These are phyloP conservation scores for Antrodiella citrinella DNA, from an alignment of 768 basidiomycete species.

Conservation along the genomic window DNA sequence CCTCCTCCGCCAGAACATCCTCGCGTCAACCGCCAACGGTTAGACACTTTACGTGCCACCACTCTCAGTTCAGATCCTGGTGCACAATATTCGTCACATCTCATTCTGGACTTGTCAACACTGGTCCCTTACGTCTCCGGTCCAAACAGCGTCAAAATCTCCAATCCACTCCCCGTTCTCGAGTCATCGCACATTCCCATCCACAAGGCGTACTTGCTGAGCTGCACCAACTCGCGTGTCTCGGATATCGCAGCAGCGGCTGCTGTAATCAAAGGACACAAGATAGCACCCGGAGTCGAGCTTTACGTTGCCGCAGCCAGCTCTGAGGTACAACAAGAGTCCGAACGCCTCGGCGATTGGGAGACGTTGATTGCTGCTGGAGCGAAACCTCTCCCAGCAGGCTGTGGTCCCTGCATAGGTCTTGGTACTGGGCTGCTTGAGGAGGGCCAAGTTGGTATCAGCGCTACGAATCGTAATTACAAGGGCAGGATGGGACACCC, in stretches of 20 bases:
- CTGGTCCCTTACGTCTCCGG: slow-evolving; percentile 95
- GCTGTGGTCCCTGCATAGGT: slow-evolving; percentile 98
- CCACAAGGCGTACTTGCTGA: slow-evolving; percentile 96
- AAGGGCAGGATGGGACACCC: slow-evolving; percentile 98
- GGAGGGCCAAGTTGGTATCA: slow-evolving; percentile 93
- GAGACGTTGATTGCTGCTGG: slow-evolving; percentile 77
- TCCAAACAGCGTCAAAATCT: slow-evolving; percentile 95
- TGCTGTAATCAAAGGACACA: slow-evolving; percentile 74
- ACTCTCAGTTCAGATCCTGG: slow-evolving; percentile 62
- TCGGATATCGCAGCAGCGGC: slow-evolving; percentile 94
- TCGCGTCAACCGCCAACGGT: slow-evolving; percentile 68
- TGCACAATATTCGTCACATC: slow-evolving; percentile 79
- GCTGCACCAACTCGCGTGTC: slow-evolving; percentile 94
- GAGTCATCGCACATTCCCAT: slow-evolving; percentile 69
- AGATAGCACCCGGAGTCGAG: slow-evolving; percentile 82
- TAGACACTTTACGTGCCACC: slow-evolving; percentile 53
- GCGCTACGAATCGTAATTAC: slow-evolving; percentile 97
- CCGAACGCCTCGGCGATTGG: slow-evolving; percentile 86
- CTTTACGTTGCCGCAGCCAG: slow-evolving; percentile 98
- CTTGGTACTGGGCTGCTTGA: slow-evolving; percentile 88
- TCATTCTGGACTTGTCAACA: slow-evolving; percentile 87
- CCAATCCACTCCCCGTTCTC: slow-evolving; percentile 86
- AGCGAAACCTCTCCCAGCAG: slow-evolving; percentile 87
- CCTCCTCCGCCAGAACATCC: slow-evolving; percentile 77
- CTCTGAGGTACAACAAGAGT: slow-evolving; percentile 84